Evolutionary conservation across 495 filamentous ascomycete species (phyloP).

Genomic region (Antarctomyces pellizariae): DNA sequence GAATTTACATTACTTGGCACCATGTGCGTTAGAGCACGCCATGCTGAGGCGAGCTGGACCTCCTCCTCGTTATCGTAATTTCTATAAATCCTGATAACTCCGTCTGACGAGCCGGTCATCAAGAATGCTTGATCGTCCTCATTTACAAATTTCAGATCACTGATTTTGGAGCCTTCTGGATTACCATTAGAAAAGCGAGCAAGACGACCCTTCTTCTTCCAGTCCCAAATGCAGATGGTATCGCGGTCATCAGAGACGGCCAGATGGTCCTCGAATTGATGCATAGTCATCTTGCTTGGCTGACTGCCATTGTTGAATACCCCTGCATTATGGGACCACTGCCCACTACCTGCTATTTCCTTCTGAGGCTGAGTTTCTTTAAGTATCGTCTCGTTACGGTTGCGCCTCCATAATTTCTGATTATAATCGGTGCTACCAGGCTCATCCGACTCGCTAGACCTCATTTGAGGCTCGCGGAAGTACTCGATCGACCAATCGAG

Average conservation of each 20-base stretch:
- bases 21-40: slow-evolving; percentile 79
- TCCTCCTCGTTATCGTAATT: slow-evolving; percentile 54
- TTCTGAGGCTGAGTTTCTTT: slow-evolving; percentile 83
- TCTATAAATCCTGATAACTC: slow-evolving; percentile 79
- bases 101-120: slow-evolving; percentile 87
- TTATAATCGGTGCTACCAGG: slow-evolving; percentile 97
- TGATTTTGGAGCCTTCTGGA: slow-evolving; percentile 73
- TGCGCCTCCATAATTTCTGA: slow-evolving; percentile 72
- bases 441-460: slow-evolving; percentile 82
- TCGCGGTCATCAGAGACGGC: slow-evolving; percentile 87
- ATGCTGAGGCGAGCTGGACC: slow-evolving; percentile 74
- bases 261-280: slow-evolving; percentile 92
- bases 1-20: slow-evolving; percentile 83
- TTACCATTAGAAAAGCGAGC: slow-evolving; percentile 87
- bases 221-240: slow-evolving; percentile 82
- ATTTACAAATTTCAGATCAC: slow-evolving; percentile 88
- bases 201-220: slow-evolving; percentile 45
- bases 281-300: slow-evolving; percentile 79
- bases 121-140: slow-evolving; percentile 90
- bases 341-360: slow-evolving; percentile 53
- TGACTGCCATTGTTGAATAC: slow-evolving; percentile 74
- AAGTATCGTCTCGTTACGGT: slow-evolving; percentile 81
- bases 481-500: slow-evolving; percentile 94
- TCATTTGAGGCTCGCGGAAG: slow-evolving; percentile 98
- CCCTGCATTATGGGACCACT: slow-evolving; percentile 55